Percentiles rank a stretch among this genome's conserved stretches.
phyloP scores from a whole-genome alignment of 2,329 filamentous ascomycete species.

The Colletotrichum noveboracense region DNA sequence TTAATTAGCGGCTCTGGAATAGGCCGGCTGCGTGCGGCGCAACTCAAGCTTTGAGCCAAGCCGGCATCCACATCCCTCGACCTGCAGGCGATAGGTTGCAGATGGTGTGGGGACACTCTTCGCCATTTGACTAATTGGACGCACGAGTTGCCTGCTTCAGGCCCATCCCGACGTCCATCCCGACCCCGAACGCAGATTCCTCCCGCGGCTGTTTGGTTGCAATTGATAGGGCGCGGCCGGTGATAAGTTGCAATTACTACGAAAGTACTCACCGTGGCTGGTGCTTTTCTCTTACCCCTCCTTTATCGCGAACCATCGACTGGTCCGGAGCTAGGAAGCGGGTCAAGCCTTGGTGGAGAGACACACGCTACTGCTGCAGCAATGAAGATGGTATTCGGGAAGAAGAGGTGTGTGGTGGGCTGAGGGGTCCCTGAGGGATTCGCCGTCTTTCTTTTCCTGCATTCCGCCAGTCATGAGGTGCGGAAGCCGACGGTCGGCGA shows the following conservation, averaged over 20 bases:
- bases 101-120: background rate
- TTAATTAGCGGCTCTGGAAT: background rate
- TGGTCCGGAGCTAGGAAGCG: constrained; percentile 4
- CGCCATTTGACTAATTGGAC: constrained; percentile 5
- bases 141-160: background rate
- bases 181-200: background rate
- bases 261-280: background rate
- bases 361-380: background rate
- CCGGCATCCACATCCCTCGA: constrained; percentile 10
- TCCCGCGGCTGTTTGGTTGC: background rate
- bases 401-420: background rate
- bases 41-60: constrained; percentile 16
- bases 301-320: constrained; percentile 17
- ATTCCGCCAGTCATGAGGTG: background rate
- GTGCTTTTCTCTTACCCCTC: constrained; percentile 1
- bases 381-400: background rate
- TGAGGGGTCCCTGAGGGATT: background rate
- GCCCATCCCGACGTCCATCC: background rate
- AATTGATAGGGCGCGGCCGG: background rate
- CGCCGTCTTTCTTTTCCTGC: background rate
- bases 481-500: background rate
- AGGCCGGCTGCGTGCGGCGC: background rate
- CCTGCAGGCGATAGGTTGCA: constrained; percentile 15
- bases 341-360: background rate
- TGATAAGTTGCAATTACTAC: background rate